phyloP scores from a whole-genome alignment of 2,329 filamentous ascomycete species.

The Plectosphaerella sp. region DNA sequence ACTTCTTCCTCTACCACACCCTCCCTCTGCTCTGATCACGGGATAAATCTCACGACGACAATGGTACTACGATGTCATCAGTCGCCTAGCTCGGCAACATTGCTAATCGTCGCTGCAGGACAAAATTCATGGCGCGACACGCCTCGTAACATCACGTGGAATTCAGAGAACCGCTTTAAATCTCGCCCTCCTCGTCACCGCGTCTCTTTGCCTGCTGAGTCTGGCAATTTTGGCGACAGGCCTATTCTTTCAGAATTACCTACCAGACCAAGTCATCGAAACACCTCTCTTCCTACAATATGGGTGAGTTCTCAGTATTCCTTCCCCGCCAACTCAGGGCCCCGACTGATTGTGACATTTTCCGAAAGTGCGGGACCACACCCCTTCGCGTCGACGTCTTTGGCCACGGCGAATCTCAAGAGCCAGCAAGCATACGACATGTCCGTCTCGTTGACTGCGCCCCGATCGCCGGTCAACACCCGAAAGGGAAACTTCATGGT shows the following conservation, averaged over 20 bases:
- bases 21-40: background rate
- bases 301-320: conserved; percentile 34
- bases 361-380: conserved; percentile 38
- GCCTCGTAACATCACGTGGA: conserved; percentile 42
- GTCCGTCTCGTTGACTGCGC: conserved; percentile 68
- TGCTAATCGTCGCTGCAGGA: background rate
- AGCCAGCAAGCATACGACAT: conserved; percentile 82
- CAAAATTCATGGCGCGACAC: background rate
- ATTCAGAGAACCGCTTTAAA: conserved; percentile 47
- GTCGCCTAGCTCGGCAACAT: background rate
- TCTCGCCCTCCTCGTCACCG: conserved; percentile 36
- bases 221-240: conserved; percentile 45
- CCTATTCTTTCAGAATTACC: conserved; percentile 51
- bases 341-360: background rate
- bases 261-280: conserved; percentile 49
- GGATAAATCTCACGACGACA: background rate
- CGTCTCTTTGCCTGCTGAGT: conserved; percentile 38
- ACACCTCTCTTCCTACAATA: conserved; percentile 55
- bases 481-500: conserved; percentile 93
- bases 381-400: conserved; percentile 46
- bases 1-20: background rate
- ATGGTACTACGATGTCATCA: background rate
- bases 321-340: background rate
- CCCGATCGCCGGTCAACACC: conserved; percentile 71
- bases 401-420: conserved; percentile 51